Conservation (phyloP, 2,329 filamentous ascomycete genomes). For the Fusarium subtropicale region DNA sequence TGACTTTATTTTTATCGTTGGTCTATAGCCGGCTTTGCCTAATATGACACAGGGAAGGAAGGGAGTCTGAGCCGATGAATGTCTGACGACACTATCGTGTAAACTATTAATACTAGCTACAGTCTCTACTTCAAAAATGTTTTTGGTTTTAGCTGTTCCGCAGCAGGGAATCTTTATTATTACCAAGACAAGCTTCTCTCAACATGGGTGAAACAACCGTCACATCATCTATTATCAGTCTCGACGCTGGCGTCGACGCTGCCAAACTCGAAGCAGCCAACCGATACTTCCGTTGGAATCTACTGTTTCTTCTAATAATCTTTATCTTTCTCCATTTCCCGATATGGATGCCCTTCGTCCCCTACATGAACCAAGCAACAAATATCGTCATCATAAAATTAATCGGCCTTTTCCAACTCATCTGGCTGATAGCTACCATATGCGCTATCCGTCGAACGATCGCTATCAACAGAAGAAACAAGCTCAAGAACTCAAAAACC, state of each 20-base stretch:
- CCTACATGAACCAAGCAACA: slow-evolving; percentile 28
- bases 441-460: slow-evolving; percentile 37
- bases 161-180: accelerated
- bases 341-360: slow-evolving; percentile 29
- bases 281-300: slow-evolving; percentile 33
- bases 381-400: slow-evolving; percentile 25
- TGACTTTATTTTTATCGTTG: neutral
- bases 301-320: slow-evolving; percentile 22
- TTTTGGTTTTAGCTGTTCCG: accelerated
- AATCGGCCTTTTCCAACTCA: slow-evolving; percentile 29
- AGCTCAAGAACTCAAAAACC: neutral
- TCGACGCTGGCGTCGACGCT: slow-evolving; percentile 23
- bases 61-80: neutral
- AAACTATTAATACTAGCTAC: neutral
- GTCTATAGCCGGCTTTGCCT: neutral
- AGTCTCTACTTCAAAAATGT: neutral
- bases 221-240: slow-evolving; percentile 5
- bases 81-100: neutral
- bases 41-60: neutral
- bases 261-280: slow-evolving; percentile 32
- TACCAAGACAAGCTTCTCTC: neutral
- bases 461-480: slow-evolving; percentile 26
- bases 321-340: slow-evolving; percentile 33
- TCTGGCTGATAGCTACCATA: slow-evolving; percentile 32
- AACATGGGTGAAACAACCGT: slow-evolving; percentile 9